Percentiles rank a stretch among this genome's conserved stretches.
phyloP scores from a whole-genome alignment of 345 rosid genomes.

The Eutrema yunnanense region DNA sequence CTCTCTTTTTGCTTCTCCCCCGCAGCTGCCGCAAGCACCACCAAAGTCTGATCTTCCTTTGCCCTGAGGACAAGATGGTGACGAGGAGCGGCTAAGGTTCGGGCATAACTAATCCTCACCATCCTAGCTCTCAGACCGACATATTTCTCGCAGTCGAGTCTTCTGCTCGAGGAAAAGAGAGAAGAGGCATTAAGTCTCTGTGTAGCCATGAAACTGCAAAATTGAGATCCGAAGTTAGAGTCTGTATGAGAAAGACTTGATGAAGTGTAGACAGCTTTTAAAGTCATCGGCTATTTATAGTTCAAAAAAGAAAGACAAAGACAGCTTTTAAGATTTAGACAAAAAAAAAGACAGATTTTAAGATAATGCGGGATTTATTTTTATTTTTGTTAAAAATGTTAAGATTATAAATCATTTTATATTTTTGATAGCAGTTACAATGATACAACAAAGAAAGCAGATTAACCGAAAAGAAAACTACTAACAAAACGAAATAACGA shows the following conservation, averaged over 20 bases:
- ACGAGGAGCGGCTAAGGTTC: not conserved
- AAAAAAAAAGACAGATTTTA: too few species aligned
- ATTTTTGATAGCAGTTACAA: too few species aligned
- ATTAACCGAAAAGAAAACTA: too few species aligned
- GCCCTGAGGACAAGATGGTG: not conserved
- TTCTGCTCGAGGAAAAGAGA: not conserved
- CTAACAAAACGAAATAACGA: too few species aligned
- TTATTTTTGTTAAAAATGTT: too few species aligned
- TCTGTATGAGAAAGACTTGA: not conserved
- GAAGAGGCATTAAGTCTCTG: not conserved
- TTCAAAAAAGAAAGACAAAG: too few species aligned
- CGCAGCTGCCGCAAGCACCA: not conserved
- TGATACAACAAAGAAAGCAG: too few species aligned
- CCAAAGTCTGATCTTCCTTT: slow-evolving; percentile 19
- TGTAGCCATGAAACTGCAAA: not conserved
- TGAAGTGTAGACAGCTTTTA: not conserved
- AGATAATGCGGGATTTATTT: too few species aligned
- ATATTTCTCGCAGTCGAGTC: not conserved
- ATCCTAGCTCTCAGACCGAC: not conserved
- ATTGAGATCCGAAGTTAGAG: not conserved
- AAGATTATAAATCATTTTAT: too few species aligned
- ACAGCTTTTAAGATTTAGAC: too few species aligned
- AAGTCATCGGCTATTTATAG: not conserved
- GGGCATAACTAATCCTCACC: not conserved
- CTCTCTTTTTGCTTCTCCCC: not conserved